Evolutionary conservation across 768 basidiomycete species (phyloP).

Genomic region (Sarcodon aspratus): DNA sequence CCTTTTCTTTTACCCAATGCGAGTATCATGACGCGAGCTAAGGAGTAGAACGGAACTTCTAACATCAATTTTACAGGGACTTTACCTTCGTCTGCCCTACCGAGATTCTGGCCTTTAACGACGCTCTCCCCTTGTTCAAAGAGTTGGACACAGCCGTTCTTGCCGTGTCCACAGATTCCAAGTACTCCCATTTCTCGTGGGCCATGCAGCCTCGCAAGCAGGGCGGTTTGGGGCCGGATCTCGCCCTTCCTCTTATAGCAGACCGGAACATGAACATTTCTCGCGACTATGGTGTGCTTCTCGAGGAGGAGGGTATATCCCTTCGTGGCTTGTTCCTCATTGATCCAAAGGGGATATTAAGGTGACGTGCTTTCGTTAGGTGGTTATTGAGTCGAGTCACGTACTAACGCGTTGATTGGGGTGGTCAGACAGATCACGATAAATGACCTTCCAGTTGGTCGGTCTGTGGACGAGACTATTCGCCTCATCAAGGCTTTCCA

Average conservation of each 20-base stretch:
- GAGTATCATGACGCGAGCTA: slow-evolving; percentile 18
- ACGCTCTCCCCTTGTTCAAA: slow-evolving; percentile 67
- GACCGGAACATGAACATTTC: slow-evolving; percentile 73
- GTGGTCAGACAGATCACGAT: slow-evolving; percentile 63
- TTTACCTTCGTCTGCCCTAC: slow-evolving; percentile 92
- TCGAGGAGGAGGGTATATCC: slow-evolving; percentile 82
- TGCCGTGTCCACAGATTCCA: slow-evolving; percentile 82
- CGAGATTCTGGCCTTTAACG: slow-evolving; percentile 93
- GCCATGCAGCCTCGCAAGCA: slow-evolving; percentile 69
- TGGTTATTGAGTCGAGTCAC: background rate
- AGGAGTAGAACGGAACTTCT: background rate
- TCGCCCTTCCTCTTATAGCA: slow-evolving; percentile 75
- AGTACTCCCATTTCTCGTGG: slow-evolving; percentile 85
- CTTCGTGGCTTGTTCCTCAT: slow-evolving; percentile 84
- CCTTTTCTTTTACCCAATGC: slow-evolving; percentile 92
- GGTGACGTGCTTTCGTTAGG: slow-evolving; percentile 26
- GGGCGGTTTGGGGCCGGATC: slow-evolving; percentile 84
- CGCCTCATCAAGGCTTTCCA: slow-evolving; percentile 93
- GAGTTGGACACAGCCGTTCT: slow-evolving; percentile 66
- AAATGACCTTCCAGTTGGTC: slow-evolving; percentile 92
- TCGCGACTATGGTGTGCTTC: slow-evolving; percentile 77
- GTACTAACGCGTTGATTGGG: background rate
- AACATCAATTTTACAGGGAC: slow-evolving; percentile 34
- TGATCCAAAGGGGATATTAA: slow-evolving; percentile 69
- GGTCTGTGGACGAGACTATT: slow-evolving; percentile 87